Base-by-base conservation (phyloP, 805 yeast genomes). In the Starmerella vitae region DNA sequence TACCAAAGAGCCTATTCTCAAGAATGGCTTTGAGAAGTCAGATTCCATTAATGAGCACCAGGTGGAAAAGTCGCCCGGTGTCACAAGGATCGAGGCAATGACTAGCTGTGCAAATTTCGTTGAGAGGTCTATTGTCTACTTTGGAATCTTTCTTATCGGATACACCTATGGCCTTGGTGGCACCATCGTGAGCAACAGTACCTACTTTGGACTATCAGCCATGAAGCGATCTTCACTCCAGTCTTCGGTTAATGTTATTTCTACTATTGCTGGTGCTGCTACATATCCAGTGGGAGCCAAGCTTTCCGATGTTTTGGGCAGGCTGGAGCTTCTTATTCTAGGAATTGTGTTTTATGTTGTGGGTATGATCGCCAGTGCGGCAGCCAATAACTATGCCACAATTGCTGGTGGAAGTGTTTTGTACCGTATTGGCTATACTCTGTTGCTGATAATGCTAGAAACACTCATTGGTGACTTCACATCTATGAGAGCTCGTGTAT, bases 401-500 rank as follows among this genome's bases (percentile, higher is more conserved):
- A 76, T 68, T 46, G 75, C 78, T 36, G 83, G 73, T 18, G 85
- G 83, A 48, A 68, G 78, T 1, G 73, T 77, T 14, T 56, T 70
- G 30, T 68, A 67, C 50, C 63, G 61, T 34, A 46, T 65, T 39
- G 78, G 93, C 9, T 78, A 72, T 55, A 71, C 78, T 22, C 84
- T 86, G 44, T 65, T 74, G 18, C 62, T 72, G 28, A 61, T 79
- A 38, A 57, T 75, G 35, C 55, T 77, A 26, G 67, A 74, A 48
- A 60, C 79, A 28, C 62, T 78, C 31, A 55, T 74, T 43, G 75
- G 82, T 2, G 93, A 80, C 57, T 65, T 72, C 52, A 76, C 86
- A 6, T 65, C 68, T 44, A 64, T 79, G 51, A 76, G 72, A 55
- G 76, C 84, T 79, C 72, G 91, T 63, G 65, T 79, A 49, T 64